Conservation (phyloP, 805 yeast species). For the Candida broadrunensis region DNA sequence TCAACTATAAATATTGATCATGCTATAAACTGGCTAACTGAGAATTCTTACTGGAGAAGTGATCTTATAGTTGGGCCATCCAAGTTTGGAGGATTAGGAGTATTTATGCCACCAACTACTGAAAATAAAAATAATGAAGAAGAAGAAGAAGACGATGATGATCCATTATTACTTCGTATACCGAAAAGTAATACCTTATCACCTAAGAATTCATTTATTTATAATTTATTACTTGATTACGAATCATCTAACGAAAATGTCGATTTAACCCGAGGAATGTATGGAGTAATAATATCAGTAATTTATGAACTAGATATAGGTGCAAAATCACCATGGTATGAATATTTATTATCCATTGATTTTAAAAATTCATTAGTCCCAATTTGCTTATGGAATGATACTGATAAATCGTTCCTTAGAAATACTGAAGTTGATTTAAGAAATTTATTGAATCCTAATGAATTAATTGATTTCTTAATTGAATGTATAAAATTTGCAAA, state of each 20-base stretch:
- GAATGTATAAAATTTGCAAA: conserved; percentile 43
- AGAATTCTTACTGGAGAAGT: conserved; percentile 54
- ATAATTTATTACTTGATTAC: conserved; percentile 64
- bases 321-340: conserved; percentile 76
- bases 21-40: conserved; percentile 48
- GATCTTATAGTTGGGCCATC: conserved; percentile 48
- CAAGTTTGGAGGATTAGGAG: conserved; percentile 62
- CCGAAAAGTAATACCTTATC: conserved; percentile 62
- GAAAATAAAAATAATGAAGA: conserved; percentile 22
- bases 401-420: conserved; percentile 43
- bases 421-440: conserved; percentile 64
- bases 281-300: conserved; percentile 63
- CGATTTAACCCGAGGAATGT: conserved; percentile 49
- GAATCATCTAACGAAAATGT: conserved; percentile 23
- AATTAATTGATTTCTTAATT: conserved; percentile 36
- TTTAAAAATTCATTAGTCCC: conserved; percentile 41
- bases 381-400: conserved; percentile 61
- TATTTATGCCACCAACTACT: conserved; percentile 45
- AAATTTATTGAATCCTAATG: conserved; percentile 54
- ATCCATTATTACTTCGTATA: conserved; percentile 43
- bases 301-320: conserved; percentile 65
- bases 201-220: conserved; percentile 56
- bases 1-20: conserved; percentile 3
- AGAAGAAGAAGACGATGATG: conserved; percentile 14
- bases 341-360: conserved; percentile 56